Base-by-base conservation (phyloP, 768 basidiomycete species). In the Phylloporus rhodoxanthus region DNA sequence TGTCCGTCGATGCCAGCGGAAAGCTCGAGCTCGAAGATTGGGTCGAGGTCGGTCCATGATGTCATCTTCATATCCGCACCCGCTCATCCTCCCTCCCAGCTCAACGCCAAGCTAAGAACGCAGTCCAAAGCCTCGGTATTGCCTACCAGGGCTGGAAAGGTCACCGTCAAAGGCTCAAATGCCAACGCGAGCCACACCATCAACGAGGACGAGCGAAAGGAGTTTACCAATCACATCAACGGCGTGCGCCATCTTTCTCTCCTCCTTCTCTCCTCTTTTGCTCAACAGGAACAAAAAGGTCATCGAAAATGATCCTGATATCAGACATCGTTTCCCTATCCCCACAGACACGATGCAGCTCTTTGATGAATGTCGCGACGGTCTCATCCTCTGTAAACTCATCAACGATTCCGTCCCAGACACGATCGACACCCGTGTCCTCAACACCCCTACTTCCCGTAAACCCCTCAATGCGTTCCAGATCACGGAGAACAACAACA, bases 351-450 rank as follows among this genome's bases (percentile, higher is more conserved):
- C 93, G 17, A 96, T 98, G 94, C 96, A 99, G 59, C 78, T 99
- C 55, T 98, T 98, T 62, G 96, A 98, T 64, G 96, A 98, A 68
- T 89, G 86, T 69, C 81, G 86, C 62, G 95, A 99, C 62, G 96
- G 95, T 55, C 75, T 99, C 63, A 84, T 99, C 59, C 86, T 99
- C 26, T 96, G 89, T 71, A 98, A 97, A 77, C 85, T 98, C 57
- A 92, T 98, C 78, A 95, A 99, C 70, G 95, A 99, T 72, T 95
- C 96, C 38, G 96, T 99, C 4, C 95, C 96, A 10, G 95, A 98
- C 69, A 99, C 96, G 6, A 99, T 99, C 72, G 95, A 98, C 71
- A 88, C 83, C 53, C 95, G 96, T 77, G 96, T 99, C 7, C 77
- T 99, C 58, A 98, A 99, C 76, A 95, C 87, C 68, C 81, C 93